Percentiles rank a stretch among this genome's conserved stretches.
phyloP scores from a whole-genome alignment of 2,329 filamentous ascomycete species.

The Macroventuria anomochaeta region DNA sequence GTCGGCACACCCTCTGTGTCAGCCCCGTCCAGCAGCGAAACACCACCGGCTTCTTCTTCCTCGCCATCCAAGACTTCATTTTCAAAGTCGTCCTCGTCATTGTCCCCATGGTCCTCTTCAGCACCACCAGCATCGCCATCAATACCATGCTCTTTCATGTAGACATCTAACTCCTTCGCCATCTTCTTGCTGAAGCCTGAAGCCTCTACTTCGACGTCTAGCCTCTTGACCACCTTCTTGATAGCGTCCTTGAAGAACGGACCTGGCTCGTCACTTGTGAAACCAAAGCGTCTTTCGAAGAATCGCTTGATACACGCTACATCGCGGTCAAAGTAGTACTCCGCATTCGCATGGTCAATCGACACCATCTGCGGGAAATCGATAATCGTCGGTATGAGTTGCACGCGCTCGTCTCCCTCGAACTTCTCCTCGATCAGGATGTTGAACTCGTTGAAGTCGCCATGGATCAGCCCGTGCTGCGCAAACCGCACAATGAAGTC shows the following conservation, averaged over 20 bases:
- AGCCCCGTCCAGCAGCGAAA: neutral
- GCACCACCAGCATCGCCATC: constrained; percentile 58
- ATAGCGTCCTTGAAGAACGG: constrained; percentile 86
- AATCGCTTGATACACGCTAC: constrained; percentile 95
- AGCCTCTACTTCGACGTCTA: constrained; percentile 89
- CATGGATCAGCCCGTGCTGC: constrained; percentile 88
- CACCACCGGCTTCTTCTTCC: neutral
- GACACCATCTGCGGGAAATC: constrained; percentile 99
- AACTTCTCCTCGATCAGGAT: constrained; percentile 84
- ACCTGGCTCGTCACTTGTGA: constrained; percentile 79
- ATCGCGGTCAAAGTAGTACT: constrained; percentile 97
- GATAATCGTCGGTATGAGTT: constrained; percentile 81
- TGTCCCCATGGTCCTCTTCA: constrained; percentile 31
- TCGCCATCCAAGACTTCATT: constrained; percentile 14
- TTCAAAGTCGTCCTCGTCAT: constrained; percentile 25
- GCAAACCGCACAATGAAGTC: constrained; percentile 83
- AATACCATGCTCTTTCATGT: constrained; percentile 76
- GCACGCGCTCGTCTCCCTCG: constrained; percentile 50
- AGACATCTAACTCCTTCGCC: constrained; percentile 89
- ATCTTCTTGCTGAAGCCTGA: constrained; percentile 97
- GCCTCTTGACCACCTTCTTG: constrained; percentile 71
- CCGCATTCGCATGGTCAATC: constrained; percentile 89
- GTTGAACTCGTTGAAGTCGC: constrained; percentile 99
- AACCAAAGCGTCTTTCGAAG: constrained; percentile 88
- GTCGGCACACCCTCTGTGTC: neutral